These are phyloP conservation scores for Hericium coralloides DNA, from an alignment of 768 basidiomycete species.

Conservation along the genomic window DNA sequence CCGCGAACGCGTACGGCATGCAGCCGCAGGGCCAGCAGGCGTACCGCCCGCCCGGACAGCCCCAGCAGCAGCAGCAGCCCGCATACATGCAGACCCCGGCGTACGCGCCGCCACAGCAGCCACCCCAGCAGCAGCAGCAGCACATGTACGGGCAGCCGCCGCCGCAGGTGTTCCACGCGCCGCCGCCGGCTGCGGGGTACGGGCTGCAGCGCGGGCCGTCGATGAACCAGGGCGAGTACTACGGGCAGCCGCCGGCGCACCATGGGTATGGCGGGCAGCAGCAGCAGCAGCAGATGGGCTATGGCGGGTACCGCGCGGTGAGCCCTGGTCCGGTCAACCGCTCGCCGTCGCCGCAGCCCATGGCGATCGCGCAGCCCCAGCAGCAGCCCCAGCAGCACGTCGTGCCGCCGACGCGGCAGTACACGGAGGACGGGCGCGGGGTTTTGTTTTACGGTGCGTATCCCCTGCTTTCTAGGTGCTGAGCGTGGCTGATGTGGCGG, in stretches of 20 bases:
- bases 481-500: constrained; percentile 4
- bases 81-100: not conserved
- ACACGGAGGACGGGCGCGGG: constrained; percentile 72
- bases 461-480: constrained; percentile 3
- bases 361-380: constrained; percentile 13
- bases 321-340: constrained; percentile 32
- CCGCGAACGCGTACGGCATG: not conserved
- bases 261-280: constrained; percentile 18
- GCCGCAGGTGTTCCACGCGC: constrained; percentile 6
- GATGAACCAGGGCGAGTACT: constrained; percentile 1
- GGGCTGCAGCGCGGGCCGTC: not conserved
- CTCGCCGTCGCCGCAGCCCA: constrained; percentile 44
- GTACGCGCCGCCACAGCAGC: constrained; percentile 20
- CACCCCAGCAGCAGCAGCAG: constrained; percentile 23
- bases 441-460: constrained; percentile 83
- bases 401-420: constrained; percentile 56
- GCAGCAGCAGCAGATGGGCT: constrained; percentile 24
- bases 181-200: constrained; percentile 5
- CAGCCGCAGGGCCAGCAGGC: constrained; percentile 19
- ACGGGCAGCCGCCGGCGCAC: constrained; percentile 14
- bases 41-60: constrained; percentile 12
- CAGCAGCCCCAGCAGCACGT: constrained; percentile 4
- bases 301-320: constrained; percentile 31
- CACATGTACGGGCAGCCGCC: constrained; percentile 3
- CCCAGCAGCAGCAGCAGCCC: constrained; percentile 2